Evolutionary conservation across 2,329 filamentous ascomycete genomes (phyloP).

Genomic region (Hawksworthiomyces lignivorus): DNA sequence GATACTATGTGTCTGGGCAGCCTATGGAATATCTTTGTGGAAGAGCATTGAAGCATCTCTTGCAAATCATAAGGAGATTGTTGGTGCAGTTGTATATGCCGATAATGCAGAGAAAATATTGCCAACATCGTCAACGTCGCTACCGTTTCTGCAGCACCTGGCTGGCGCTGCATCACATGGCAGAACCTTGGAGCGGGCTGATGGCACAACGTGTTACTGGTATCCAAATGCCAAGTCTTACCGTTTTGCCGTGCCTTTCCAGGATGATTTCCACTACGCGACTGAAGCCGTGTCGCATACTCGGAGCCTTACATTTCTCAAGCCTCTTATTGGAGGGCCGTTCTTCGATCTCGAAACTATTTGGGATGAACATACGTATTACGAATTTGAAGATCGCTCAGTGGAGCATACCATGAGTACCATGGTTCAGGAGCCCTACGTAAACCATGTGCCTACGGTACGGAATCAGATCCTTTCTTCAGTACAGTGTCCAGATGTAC

Average conservation of each 20-base stretch:
- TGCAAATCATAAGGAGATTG: constrained; percentile 7
- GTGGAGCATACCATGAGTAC: constrained; percentile 72
- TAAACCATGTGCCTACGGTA: constrained; percentile 67
- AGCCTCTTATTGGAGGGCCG: constrained; percentile 53
- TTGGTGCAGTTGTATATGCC: constrained; percentile 15
- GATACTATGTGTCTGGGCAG: too few relatives aligned
- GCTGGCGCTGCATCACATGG: not conserved
- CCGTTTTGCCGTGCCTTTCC: constrained; percentile 7
- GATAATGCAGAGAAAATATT: constrained; percentile 1
- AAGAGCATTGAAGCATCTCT: constrained; percentile 9
- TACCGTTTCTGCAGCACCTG: constrained; percentile 4
- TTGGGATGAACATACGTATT: constrained; percentile 71
- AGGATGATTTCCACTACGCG: constrained; percentile 8
- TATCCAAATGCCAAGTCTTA: constrained; percentile 3
- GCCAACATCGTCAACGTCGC: not conserved
- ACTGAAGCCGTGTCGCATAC: constrained; percentile 58
- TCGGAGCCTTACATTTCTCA: constrained; percentile 57
- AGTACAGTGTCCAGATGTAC: too few relatives aligned
- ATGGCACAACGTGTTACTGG: not conserved
- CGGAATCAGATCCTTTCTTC: constrained; percentile 23
- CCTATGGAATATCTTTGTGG: constrained; percentile 14
- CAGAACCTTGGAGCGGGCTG: not conserved
- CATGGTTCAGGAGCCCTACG: constrained; percentile 72
- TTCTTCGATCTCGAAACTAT: constrained; percentile 68
- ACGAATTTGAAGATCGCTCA: constrained; percentile 60